A percentile compares a stretch with the other conserved stretches of the same genome.
These are phyloP conservation scores for Rhizopus stolonifer DNA, from an alignment of 371 early-diverging fungal species.

Conservation along the genomic window DNA sequence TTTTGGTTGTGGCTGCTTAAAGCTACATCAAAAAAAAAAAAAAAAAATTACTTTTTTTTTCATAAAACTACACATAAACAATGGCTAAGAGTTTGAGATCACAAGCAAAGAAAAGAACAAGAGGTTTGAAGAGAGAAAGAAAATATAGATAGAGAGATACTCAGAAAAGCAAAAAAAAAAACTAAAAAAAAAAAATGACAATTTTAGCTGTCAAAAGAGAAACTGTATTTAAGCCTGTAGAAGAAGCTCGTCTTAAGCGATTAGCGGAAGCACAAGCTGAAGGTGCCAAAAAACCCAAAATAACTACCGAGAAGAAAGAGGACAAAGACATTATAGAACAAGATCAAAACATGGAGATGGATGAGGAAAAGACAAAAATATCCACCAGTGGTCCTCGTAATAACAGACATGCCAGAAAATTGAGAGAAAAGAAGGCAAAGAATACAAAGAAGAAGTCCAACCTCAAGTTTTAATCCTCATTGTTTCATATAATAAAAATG, in stretches of 20 bases:
- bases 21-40: too few relatives aligned
- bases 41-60: too few relatives aligned
- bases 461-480: slow-evolving; percentile 21
- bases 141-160: neutral
- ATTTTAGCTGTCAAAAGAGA: slow-evolving; percentile 46
- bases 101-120: slow-evolving; percentile 38
- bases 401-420: slow-evolving; percentile 33
- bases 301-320: slow-evolving; percentile 32
- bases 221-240: slow-evolving; percentile 42
- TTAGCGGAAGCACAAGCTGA: slow-evolving; percentile 49
- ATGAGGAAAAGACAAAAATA: slow-evolving; percentile 23
- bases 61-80: too few relatives aligned
- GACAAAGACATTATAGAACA: slow-evolving; percentile 15
- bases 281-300: slow-evolving; percentile 39
- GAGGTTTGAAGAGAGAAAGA: slow-evolving; percentile 23
- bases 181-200: too few relatives aligned
- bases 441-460: slow-evolving; percentile 15
- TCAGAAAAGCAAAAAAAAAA: too few relatives aligned
- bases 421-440: slow-evolving; percentile 38
- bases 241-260: slow-evolving; percentile 44
- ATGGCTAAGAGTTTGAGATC: slow-evolving; percentile 50
- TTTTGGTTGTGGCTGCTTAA: too few relatives aligned
- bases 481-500: neutral
- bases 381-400: slow-evolving; percentile 43
- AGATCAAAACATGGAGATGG: neutral